Evolutionary conservation across 139 green algal species (phyloP).

Genomic region (Axilococcus clingmanii): DNA sequence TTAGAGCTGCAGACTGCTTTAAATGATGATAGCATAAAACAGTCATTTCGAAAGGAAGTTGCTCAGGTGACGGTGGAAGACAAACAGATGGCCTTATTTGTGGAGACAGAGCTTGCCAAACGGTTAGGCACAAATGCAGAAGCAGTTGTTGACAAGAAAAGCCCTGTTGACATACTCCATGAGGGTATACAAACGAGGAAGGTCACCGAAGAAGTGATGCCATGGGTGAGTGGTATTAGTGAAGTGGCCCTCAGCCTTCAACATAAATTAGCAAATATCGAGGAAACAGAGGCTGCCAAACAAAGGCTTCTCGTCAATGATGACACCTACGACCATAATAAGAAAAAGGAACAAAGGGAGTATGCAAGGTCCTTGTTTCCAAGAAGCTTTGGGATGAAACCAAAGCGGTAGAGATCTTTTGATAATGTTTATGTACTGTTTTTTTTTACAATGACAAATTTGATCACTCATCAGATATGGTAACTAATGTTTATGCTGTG

Average conservation of each 20-base stretch:
- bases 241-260: slow-evolving; percentile 65
- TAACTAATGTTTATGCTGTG: slow-evolving; percentile 4
- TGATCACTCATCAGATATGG: not conserved
- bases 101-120: slow-evolving; percentile 56
- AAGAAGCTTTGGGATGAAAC: not conserved
- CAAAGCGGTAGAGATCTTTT: not conserved
- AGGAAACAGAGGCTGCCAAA: slow-evolving; percentile 76
- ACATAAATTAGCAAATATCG: slow-evolving; percentile 71
- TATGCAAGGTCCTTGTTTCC: too few relatives aligned
- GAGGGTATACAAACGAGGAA: too few relatives aligned
- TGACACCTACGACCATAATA: not conserved
- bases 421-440: not conserved
- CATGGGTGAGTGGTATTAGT: slow-evolving; percentile 57
- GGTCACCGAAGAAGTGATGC: slow-evolving; percentile 24
- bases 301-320: slow-evolving; percentile 34
- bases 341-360: not conserved
- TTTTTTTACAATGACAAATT: not conserved
- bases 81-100: slow-evolving; percentile 53
- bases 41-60: too few relatives aligned
- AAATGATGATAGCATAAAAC: slow-evolving; percentile 25
- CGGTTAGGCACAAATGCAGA: slow-evolving; percentile 36
- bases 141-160: too few relatives aligned
- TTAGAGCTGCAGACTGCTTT: slow-evolving; percentile 29
- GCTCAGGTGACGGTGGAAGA: slow-evolving; percentile 24
- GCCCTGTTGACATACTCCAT: too few relatives aligned